Evolutionary conservation across 768 basidiomycete genomes (phyloP).

Genomic region (Rhodotorula paludigena): DNA sequence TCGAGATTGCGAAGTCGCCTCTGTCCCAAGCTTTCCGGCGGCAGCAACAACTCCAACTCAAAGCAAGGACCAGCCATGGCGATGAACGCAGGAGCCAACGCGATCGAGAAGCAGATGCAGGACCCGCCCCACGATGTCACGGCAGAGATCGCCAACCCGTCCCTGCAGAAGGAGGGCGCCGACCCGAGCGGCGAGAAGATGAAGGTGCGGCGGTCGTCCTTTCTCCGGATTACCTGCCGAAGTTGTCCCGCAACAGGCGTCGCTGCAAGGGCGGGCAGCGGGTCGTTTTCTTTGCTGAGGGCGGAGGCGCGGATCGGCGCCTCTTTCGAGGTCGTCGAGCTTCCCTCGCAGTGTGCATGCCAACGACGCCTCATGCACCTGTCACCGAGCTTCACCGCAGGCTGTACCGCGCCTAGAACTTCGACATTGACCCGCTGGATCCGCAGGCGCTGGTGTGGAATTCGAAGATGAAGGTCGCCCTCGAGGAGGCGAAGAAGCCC

Average conservation of each 20-base stretch:
- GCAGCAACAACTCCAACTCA: not conserved
- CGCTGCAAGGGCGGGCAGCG: too few relatives aligned
- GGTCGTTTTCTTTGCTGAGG: too few relatives aligned
- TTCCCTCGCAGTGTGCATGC: too few relatives aligned
- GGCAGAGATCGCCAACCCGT: slow-evolving; percentile 12
- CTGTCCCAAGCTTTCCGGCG: too few relatives aligned
- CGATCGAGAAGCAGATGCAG: slow-evolving; percentile 3
- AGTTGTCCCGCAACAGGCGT: too few relatives aligned
- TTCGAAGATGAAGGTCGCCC: slow-evolving; percentile 15
- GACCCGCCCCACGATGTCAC: not conserved
- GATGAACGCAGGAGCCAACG: slow-evolving; percentile 30
- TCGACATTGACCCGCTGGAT: not conserved
- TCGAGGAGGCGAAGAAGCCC: slow-evolving; percentile 35
- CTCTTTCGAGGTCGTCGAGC: too few relatives aligned
- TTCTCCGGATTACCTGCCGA: too few relatives aligned
- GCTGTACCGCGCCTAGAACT: too few relatives aligned
- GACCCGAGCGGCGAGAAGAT: slow-evolving; percentile 32
- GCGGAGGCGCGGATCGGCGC: too few relatives aligned
- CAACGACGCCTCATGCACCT: too few relatives aligned
- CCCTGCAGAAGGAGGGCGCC: not conserved
- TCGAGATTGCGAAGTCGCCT: too few relatives aligned
- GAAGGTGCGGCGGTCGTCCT: slow-evolving; percentile 10
- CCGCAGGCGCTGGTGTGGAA: slow-evolving; percentile 28
- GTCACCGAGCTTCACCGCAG: too few relatives aligned
- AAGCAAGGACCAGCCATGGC: not conserved